phyloP scores from a whole-genome alignment of 768 basidiomycete genomes.

The Psilocybe azurescens region DNA sequence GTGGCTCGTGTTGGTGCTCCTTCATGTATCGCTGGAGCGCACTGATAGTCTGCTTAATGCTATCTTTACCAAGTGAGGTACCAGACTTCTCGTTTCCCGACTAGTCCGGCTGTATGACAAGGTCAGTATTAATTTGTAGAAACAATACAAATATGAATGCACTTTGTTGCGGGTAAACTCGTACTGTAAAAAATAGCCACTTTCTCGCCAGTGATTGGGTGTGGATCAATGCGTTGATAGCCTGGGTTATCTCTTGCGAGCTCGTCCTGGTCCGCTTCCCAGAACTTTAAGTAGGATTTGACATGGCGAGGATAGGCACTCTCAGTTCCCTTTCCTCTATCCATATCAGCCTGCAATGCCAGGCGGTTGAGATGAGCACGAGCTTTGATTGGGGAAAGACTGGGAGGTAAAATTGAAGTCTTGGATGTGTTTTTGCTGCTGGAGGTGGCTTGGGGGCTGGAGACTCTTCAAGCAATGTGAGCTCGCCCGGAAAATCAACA shows the following conservation, averaged over 20 bases:
- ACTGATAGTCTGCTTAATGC: slow-evolving; percentile 32
- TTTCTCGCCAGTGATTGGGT: slow-evolving; percentile 35
- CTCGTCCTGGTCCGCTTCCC: slow-evolving; percentile 20
- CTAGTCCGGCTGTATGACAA: no score
- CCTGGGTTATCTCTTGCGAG: slow-evolving; percentile 4
- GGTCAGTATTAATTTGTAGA: no score
- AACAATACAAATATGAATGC: slow-evolving; percentile 26
- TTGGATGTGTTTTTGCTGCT: no score
- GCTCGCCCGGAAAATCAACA: no score
- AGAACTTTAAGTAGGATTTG: slow-evolving; percentile 30
- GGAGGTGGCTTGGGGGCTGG: no score
- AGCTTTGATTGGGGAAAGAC: no score
- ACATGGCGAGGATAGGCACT: slow-evolving; percentile 31
- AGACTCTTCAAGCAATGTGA: no score
- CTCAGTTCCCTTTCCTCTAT: slow-evolving; percentile 29
- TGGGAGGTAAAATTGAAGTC: no score
- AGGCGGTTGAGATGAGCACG: slow-evolving; percentile 4
- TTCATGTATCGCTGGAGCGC: slow-evolving; percentile 30
- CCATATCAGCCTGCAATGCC: slow-evolving; percentile 13
- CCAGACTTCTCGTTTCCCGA: no score
- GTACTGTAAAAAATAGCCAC: slow-evolving; percentile 31
- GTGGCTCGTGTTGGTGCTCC: slow-evolving; percentile 23
- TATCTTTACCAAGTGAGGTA: background rate
- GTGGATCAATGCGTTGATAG: slow-evolving; percentile 20
- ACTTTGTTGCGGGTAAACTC: no score